These are phyloP conservation scores for Esteya vermicola DNA, from an alignment of 2,329 filamentous ascomycete genomes.

Conservation along the genomic window DNA sequence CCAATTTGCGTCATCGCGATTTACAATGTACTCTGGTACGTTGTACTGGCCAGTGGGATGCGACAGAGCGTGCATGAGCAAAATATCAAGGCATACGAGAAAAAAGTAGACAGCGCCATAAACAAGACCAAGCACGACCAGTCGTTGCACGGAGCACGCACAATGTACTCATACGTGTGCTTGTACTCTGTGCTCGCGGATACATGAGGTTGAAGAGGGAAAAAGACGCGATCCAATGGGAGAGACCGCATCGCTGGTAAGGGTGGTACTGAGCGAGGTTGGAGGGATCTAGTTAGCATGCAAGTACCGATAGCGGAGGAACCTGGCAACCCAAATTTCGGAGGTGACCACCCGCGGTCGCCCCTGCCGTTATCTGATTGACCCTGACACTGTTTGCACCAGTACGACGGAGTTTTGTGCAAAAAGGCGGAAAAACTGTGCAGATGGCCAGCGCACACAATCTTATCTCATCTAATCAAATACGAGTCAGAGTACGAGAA, in stretches of 20 bases:
- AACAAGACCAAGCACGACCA: not conserved
- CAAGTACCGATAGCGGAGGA: not conserved
- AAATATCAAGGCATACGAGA: not conserved
- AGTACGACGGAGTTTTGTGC: not conserved
- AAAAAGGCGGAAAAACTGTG: not conserved
- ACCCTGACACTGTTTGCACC: not conserved
- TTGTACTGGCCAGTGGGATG: too few relatives aligned
- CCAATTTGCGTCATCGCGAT: not conserved
- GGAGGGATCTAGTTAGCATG: too few relatives aligned
- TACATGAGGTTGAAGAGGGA: not conserved
- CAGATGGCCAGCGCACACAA: not conserved
- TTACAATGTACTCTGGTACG: not conserved
- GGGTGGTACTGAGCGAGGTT: too few relatives aligned
- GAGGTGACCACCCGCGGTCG: too few relatives aligned
- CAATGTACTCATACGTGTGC: too few relatives aligned
- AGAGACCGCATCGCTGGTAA: too few relatives aligned
- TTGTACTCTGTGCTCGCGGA: not conserved
- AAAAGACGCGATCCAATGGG: not conserved
- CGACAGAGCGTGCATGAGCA: too few relatives aligned
- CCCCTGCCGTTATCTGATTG: not conserved
- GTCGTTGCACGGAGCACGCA: too few relatives aligned
- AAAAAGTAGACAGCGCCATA: not conserved
- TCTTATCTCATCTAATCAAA: constrained; percentile 6
- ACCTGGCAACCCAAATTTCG: not conserved
- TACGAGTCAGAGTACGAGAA: not conserved